A percentile compares a stretch with the other conserved stretches of the same genome.
Conservation (phyloP, 306 rosid genomes). For the Sophora flavescens region DNA sequence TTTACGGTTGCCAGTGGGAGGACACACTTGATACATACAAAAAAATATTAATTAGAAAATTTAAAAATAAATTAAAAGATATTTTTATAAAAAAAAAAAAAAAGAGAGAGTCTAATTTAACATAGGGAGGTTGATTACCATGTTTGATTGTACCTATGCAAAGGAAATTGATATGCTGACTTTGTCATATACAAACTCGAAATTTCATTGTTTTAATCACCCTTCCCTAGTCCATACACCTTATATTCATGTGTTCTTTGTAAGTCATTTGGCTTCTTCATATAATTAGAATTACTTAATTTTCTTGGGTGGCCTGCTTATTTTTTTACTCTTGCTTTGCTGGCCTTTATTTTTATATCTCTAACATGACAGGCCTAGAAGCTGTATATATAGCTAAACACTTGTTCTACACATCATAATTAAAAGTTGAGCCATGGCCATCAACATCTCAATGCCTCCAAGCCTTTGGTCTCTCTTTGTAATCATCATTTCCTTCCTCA, state of each 20-base stretch:
- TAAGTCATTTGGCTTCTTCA: slow-evolving; percentile 43
- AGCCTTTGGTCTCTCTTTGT: background rate
- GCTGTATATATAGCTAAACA: background rate
- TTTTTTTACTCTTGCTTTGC: background rate
- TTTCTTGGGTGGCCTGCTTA: slow-evolving; percentile 3
- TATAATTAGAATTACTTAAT: background rate
- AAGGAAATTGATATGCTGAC: background rate
- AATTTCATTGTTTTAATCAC: slow-evolving; percentile 21
- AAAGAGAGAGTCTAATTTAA: too few species aligned
- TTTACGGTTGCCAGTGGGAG: too few species aligned
- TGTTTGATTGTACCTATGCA: background rate
- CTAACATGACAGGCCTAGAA: background rate
- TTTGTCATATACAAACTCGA: background rate
- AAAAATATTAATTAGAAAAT: too few species aligned
- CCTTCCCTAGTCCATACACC: background rate
- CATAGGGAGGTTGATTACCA: too few species aligned
- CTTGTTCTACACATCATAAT: background rate
- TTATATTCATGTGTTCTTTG: slow-evolving; percentile 4
- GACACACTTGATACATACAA: too few species aligned
- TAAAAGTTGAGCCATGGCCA: slow-evolving; percentile 17
- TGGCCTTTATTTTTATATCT: background rate
- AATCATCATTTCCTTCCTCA: slow-evolving; percentile 16
- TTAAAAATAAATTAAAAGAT: too few species aligned
- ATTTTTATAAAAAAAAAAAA: too few species aligned
- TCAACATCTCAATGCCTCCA: slow-evolving; percentile 6